Evolutionary conservation across 129 eudicot genomes (phyloP), one percentile per base, ranked within the genome.

Genomic region (Pittosporum tobira): DNA sequence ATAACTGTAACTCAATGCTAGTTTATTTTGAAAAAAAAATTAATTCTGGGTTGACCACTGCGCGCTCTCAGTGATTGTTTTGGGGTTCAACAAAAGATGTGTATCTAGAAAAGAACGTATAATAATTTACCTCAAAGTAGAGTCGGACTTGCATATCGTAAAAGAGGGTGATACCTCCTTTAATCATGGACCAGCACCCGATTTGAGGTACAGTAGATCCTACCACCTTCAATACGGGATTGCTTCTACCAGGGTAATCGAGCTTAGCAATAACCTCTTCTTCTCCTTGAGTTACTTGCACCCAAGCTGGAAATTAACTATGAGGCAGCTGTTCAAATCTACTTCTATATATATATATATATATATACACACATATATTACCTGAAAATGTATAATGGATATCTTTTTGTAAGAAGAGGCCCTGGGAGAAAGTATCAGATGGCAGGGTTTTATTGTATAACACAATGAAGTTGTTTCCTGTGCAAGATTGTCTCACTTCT

Each of bases 171-270:
- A 78, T 44, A 6, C 84, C 84, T 34, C 84, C 84, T 65, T 73
- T 78, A 20, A 78, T 67, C 79, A 73, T 69, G 48, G 73, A 50
- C 84, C 84, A 78, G 25, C 84, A 78, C 16, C 76, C 84, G 29
- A 57, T 31, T 45, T 51, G 54, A 42, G 83, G 76, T 24, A 69
- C 21, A 9, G 50, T 56, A 13, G 67, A 58, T 38, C 76, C 79
- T 18, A 71, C 55, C 2, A 43, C 43, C n/a, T n/a, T n/a, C n/a
- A n/a, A n/a, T n/a, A n/a, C n/a, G n/a, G n/a, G 29, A 16, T 5
- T 23, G 26, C 51, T 14, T 26, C 37, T 46, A n/a, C 46, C 29
- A 5, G 65, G 53, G 25, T 23, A 5, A 12, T 22, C 49, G 13
- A 71, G 5, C 18, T 27, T 40, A 25, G 71, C 84, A n/a, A 36